Conservation (phyloP, 108 stramenopile species). For the Nitzschia sp. region DNA sequence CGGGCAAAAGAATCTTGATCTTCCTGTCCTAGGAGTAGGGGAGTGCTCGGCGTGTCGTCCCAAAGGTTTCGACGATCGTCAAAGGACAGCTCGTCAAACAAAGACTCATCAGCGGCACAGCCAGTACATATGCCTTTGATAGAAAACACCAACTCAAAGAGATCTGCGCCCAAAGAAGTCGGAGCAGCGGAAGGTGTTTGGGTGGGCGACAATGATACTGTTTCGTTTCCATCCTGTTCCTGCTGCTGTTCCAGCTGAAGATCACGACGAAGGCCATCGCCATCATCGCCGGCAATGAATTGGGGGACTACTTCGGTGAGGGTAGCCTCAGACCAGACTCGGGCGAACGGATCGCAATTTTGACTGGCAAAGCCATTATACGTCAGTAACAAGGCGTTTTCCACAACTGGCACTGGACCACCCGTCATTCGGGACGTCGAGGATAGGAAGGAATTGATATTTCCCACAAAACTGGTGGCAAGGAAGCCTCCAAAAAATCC, state of each 20-base stretch:
- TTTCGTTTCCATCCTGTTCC: neutral
- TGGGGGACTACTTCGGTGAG: neutral
- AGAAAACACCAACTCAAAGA: neutral
- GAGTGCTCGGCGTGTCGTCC: neutral
- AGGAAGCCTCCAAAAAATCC: neutral
- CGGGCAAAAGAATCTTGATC: too few relatives aligned
- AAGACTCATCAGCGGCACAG: neutral
- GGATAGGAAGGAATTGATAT: neutral
- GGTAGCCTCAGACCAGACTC: neutral
- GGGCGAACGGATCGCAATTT: neutral
- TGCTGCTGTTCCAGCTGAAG: neutral
- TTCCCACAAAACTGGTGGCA: neutral
- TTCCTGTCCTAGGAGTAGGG: neutral
- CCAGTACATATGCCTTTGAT: neutral
- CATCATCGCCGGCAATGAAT: too few relatives aligned
- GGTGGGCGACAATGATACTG: neutral
- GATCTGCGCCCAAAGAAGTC: neutral
- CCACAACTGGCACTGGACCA: neutral
- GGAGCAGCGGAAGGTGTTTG: neutral
- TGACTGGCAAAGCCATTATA: neutral
- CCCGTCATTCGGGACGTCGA: neutral
- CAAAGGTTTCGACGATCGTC: neutral
- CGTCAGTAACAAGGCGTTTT: neutral
- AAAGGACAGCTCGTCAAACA: neutral
- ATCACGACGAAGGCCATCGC: neutral